Base-by-base conservation (phyloP, 257 asterid species). In the Verbena officinalis region DNA sequence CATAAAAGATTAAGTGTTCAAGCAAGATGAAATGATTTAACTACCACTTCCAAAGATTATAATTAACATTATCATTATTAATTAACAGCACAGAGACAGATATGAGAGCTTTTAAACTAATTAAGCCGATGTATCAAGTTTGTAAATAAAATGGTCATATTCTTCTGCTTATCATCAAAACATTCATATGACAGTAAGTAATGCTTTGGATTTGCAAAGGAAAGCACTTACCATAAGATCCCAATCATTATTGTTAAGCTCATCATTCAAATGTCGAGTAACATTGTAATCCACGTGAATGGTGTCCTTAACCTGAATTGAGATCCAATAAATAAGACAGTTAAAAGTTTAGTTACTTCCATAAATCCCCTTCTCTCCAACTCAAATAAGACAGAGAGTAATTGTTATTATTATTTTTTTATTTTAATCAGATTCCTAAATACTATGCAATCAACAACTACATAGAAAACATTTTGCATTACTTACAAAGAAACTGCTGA, bases 401-500 rank as follows among this genome's bases (percentile, higher is more conserved):
- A 19, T 44, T 23, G 34, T 31, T 51, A 65, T 50, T 20, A 52
- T 31, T 36, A 30, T 27, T 5, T 27, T 27, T 27, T 27, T n/a
- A 30, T 20, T 16, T 66, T 10, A 23, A 44, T 45, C 42, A 56
- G 51, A 43, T 51, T 42, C 24, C 24, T 5, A 14, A 62, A 61
- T 13, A 38, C 20, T 20, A 45, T 8, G 67, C 48, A 48, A 9
- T 36, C 42, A 64, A 4, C 10, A 53, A 58, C 50, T 54, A 44
- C 33, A 21, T 33, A 20, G 36, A 60, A 23, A 2, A 14, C 21
- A 24, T 57, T 16, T 15, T 5, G 22, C 22, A 16, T 36, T 60
- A 78, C 98, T 83, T 77, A 91, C 98, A 74, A 89, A 91, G 78
- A 91, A 91, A 75, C 96, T 91, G 90, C 87, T 85, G 71, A 91